Evolutionary conservation across 345 rosid species (phyloP).

Genomic region (Noccaea bulbosa): DNA sequence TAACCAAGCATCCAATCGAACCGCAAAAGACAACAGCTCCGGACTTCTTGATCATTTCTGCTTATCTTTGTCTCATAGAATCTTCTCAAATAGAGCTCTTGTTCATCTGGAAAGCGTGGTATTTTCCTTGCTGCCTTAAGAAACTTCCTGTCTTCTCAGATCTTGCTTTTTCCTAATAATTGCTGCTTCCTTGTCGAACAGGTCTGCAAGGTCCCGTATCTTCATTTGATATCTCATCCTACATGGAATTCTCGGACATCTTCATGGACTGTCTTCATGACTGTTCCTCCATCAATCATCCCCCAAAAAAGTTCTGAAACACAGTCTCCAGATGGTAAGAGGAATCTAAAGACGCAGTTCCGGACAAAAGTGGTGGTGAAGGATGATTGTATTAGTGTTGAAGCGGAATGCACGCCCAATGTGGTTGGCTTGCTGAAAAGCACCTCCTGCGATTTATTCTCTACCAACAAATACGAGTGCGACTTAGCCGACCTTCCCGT

Average conservation of each 20-base stretch:
- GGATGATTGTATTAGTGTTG: conserved; percentile 72
- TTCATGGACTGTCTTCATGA: conserved; percentile 86
- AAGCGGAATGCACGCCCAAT: conserved; percentile 94
- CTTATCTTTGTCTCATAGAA: conserved; percentile 85
- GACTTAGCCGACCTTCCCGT: conserved; percentile 76
- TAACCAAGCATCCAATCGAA: conserved; percentile 52
- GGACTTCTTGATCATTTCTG: conserved; percentile 88
- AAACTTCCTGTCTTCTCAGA: conserved; percentile 5
- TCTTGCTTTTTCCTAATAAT: neutral
- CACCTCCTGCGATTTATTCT: conserved; percentile 62
- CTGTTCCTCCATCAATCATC: conserved; percentile 76
- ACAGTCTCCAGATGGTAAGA: conserved; percentile 48
- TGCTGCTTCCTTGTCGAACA: conserved; percentile 36
- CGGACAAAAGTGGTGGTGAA: conserved; percentile 76
- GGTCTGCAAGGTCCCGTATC: conserved; percentile 85
- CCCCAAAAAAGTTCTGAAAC: conserved; percentile 50
- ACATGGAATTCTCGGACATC: conserved; percentile 94
- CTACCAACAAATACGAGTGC: conserved; percentile 79
- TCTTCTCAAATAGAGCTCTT: conserved; percentile 74
- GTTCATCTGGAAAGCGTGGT: conserved; percentile 83
- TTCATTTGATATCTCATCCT: conserved; percentile 86
- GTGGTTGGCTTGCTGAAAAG: conserved; percentile 72
- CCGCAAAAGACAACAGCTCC: conserved; percentile 55
- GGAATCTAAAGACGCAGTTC: conserved; percentile 70
- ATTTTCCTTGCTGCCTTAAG: conserved; percentile 27